A percentile compares a stretch with the other conserved stretches of the same genome.
phyloP scores from a whole-genome alignment of 768 basidiomycete genomes.

The Dioszegia aurantiaca region DNA sequence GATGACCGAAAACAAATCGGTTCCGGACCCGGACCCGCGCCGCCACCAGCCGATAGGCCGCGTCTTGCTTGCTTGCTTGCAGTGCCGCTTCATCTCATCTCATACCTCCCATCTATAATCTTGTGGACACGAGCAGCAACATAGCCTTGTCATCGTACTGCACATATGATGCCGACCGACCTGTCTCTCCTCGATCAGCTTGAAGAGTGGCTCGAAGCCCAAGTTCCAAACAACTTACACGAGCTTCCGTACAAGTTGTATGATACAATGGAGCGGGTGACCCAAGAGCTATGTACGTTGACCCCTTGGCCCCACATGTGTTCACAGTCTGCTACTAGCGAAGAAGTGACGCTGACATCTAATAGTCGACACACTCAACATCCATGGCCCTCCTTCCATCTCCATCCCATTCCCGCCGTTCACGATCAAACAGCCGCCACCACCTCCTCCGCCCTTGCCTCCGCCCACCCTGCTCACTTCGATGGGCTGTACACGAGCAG shows the following conservation, averaged over 20 bases:
- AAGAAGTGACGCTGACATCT: neutral
- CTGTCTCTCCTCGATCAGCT: constrained; percentile 40
- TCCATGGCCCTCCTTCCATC: constrained; percentile 44
- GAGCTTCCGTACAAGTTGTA: constrained; percentile 46
- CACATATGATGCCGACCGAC: constrained; percentile 45
- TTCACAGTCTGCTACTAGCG: too few relatives aligned
- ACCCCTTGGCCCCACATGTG: neutral
- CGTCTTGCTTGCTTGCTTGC: too few relatives aligned
- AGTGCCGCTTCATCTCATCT: neutral
- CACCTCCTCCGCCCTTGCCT: constrained; percentile 40
- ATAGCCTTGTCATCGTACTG: too few relatives aligned
- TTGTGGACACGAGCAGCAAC: too few relatives aligned
- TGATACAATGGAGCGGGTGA: constrained; percentile 46
- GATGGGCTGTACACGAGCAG: constrained; percentile 18
- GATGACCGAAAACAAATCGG: too few relatives aligned
- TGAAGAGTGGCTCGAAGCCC: constrained; percentile 45
- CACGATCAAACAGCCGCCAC: constrained; percentile 31
- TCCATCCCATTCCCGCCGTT: constrained; percentile 49
- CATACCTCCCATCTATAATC: neutral
- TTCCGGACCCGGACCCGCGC: too few relatives aligned
- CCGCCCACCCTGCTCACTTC: constrained; percentile 11
- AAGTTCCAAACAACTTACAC: constrained; percentile 45
- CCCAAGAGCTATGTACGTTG: constrained; percentile 45
- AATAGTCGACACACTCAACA: constrained; percentile 48
- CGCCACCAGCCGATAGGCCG: too few relatives aligned